phyloP scores from a whole-genome alignment of 768 basidiomycete species.

The Cyclocybe aegerita region DNA sequence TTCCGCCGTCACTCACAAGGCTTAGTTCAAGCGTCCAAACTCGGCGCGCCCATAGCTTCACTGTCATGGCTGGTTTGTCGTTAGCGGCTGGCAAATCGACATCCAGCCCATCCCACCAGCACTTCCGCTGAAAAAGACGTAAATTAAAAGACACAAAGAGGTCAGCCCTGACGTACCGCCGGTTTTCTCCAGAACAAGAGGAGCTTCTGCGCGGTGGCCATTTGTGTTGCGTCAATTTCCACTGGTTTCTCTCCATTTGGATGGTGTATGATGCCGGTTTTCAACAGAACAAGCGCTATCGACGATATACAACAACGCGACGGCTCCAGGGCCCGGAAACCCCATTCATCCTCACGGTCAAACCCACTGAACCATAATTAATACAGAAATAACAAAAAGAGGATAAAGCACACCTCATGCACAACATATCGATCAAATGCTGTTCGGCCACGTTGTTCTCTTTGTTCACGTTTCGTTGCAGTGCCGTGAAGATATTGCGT shows the following conservation, averaged over 20 bases:
- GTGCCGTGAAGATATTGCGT: slow-evolving; percentile 92
- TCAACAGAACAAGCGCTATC: slow-evolving; percentile 94
- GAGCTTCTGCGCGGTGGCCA: slow-evolving; percentile 97
- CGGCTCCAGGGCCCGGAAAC: slow-evolving; percentile 93
- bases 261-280: slow-evolving; percentile 91
- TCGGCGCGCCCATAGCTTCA: slow-evolving; percentile 95
- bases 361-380: slow-evolving; percentile 70
- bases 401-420: slow-evolving; percentile 78
- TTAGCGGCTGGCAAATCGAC: slow-evolving; percentile 71
- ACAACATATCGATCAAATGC: slow-evolving; percentile 99
- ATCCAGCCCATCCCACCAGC: slow-evolving; percentile 99
- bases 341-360: slow-evolving; percentile 97
- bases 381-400: slow-evolving; percentile 5
- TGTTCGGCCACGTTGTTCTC: slow-evolving; percentile 99
- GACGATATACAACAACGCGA: slow-evolving; percentile 97
- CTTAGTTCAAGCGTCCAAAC: slow-evolving; percentile 99
- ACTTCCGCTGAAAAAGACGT: slow-evolving; percentile 73
- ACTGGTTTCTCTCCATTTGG: slow-evolving; percentile 67
- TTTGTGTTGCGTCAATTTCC: slow-evolving; percentile 86
- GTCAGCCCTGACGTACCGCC: slow-evolving; percentile 64
- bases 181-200: slow-evolving; percentile 99
- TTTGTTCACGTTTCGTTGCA: slow-evolving; percentile 98
- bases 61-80: slow-evolving; percentile 47
- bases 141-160: slow-evolving; percentile 4
- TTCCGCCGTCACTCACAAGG: slow-evolving; percentile 54